phyloP scores from a whole-genome alignment of 495 filamentous ascomycete species.

The Rusavskia elegans region DNA sequence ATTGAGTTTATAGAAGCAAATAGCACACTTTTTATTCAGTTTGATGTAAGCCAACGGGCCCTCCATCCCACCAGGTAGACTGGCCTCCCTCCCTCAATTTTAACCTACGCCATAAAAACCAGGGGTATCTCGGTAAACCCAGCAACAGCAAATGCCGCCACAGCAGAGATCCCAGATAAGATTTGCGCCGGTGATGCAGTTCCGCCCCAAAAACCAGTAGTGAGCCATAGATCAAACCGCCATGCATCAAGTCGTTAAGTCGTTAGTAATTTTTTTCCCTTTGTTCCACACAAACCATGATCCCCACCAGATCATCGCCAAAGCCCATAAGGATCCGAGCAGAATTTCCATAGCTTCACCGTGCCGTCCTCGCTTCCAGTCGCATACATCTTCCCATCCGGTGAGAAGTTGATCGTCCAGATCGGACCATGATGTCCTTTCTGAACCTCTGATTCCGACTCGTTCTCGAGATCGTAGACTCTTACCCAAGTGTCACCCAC shows the following conservation, averaged over 20 bases:
- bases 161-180: too few relatives aligned
- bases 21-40: too few relatives aligned
- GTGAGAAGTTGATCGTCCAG: constrained; percentile 87
- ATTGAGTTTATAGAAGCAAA: too few relatives aligned
- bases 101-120: neutral
- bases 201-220: neutral
- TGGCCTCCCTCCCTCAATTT: too few relatives aligned
- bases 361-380: constrained; percentile 96
- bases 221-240: neutral
- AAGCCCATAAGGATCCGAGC: constrained; percentile 48
- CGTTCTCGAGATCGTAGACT: constrained; percentile 73
- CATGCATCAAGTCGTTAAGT: neutral
- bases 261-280: neutral
- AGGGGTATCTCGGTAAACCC: neutral
- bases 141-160: neutral
- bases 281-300: neutral
- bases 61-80: too few relatives aligned
- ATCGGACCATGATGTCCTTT: constrained; percentile 97
- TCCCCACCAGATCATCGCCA: constrained; percentile 30
- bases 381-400: constrained; percentile 87
- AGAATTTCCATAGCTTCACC: constrained; percentile 81
- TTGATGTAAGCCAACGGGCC: too few relatives aligned
- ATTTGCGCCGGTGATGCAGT: neutral
- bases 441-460: constrained; percentile 68
- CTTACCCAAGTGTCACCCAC: constrained; percentile 81